phyloP scores from a whole-genome alignment of 768 basidiomycete species.

The Omphalotus guepiniiformis region DNA sequence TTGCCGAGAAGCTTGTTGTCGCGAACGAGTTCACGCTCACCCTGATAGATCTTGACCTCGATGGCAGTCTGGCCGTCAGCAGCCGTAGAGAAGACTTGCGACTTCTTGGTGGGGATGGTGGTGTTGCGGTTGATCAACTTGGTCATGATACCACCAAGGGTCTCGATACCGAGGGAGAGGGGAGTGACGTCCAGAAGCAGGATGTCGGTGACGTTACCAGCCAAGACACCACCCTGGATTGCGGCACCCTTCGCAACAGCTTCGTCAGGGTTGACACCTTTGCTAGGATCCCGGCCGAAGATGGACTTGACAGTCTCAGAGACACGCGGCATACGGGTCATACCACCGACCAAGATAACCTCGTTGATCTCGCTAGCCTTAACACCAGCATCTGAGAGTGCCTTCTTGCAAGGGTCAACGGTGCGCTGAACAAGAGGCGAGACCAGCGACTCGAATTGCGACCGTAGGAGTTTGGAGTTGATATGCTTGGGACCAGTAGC shows the following conservation, averaged over 20 bases:
- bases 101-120: slow-evolving; percentile 99
- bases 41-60: slow-evolving; percentile 99
- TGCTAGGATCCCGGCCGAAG: slow-evolving; percentile 95
- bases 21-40: slow-evolving; percentile 96
- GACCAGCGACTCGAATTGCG: slow-evolving; percentile 88
- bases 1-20: slow-evolving; percentile 99
- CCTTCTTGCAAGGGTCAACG: slow-evolving; percentile 96
- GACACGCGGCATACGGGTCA: slow-evolving; percentile 97
- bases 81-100: slow-evolving; percentile 97
- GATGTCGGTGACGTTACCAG: slow-evolving; percentile 95
- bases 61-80: slow-evolving; percentile 99
- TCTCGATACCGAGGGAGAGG: slow-evolving; percentile 92
- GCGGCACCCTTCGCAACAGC: slow-evolving; percentile 98
- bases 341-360: slow-evolving; percentile 97
- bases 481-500: slow-evolving; percentile 96
- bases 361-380: slow-evolving; percentile 93
- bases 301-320: slow-evolving; percentile 88
- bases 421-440: slow-evolving; percentile 81
- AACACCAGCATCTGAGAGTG: slow-evolving; percentile 87
- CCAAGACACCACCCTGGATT: slow-evolving; percentile 96
- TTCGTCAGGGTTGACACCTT: slow-evolving; percentile 99
- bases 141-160: slow-evolving; percentile 99
- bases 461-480: slow-evolving; percentile 83
- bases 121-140: slow-evolving; percentile 98
- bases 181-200: slow-evolving; percentile 95